phyloP scores from a whole-genome alignment of 2,329 filamentous ascomycete genomes.

The Colletotrichum endophyticum region DNA sequence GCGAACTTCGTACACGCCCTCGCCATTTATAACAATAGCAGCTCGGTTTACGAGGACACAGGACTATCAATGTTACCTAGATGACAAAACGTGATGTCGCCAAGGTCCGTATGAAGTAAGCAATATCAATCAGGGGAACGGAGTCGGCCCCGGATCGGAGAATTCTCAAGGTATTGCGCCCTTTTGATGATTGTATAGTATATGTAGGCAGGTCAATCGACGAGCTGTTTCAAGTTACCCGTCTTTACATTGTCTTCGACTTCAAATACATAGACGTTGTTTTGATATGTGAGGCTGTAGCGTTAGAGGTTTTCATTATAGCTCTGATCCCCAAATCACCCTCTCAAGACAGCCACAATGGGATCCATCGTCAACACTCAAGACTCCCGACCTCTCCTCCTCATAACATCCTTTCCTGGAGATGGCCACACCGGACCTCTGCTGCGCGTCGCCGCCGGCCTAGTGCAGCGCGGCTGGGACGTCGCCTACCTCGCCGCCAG shows the following conservation, averaged over 20 bases:
- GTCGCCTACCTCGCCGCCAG: not conserved
- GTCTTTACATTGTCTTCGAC: not conserved
- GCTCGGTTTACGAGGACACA: not conserved
- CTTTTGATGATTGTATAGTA: not conserved
- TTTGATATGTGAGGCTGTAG: not conserved
- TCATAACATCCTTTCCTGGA: not conserved
- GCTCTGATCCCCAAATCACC: not conserved
- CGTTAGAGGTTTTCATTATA: not conserved
- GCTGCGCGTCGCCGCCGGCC: not conserved
- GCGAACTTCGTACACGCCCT: not conserved
- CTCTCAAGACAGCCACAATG: not conserved
- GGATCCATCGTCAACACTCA: not conserved
- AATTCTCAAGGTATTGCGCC: not conserved
- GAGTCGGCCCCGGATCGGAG: not conserved
- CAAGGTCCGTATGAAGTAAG: not conserved
- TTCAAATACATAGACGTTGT: not conserved
- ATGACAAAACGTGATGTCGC: not conserved
- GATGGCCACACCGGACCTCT: not conserved
- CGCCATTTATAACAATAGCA: not conserved
- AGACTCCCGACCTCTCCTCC: not conserved
- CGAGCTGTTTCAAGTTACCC: not conserved
- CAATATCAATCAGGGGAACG: not conserved
- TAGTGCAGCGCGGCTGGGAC: not conserved
- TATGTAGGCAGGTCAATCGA: not conserved
- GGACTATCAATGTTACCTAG: not conserved